Evolutionary conservation across 306 rosid genomes (phyloP), one percentile per base, ranked within the genome.

Genomic region (Cyamopsis tetragonoloba): DNA sequence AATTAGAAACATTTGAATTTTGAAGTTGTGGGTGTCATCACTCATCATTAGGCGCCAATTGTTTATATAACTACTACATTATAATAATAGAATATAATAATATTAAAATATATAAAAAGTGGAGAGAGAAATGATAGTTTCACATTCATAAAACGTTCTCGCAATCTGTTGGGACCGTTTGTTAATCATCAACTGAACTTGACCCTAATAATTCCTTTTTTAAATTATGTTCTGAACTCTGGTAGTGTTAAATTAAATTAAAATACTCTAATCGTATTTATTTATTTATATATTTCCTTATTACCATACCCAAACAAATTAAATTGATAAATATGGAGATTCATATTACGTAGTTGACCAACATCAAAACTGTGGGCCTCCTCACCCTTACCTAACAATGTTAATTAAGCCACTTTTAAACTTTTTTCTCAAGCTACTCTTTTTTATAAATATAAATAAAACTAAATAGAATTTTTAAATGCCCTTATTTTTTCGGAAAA

Each of bases 111-210:
- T 19, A 15, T 31, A 15, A 11, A 61, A 67, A 32, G 19, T 66
- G 39, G 23, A 13, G 28, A 30, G 31, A 53, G 31, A 22, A 14
- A 0, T 0, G 0, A 22, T 11, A 27, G 27, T 2, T 50, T 1
- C 31, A 60, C 37, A 35, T n/a, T 13, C 31, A 60, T 47, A 35
- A 58, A 66, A 50, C 42, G 32, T 68, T 69, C 28, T 59, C 58
- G 58, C 68, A 82, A 86, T 86, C 84, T 75, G 49, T 69, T 68
- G 70, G 80, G 85, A 34, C 67, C 82, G 81, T 62, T 70, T 43
- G 10, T 72, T 81, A 79, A 82, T 86, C 76, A 78, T 77, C 74
- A 68, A 53, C n/a, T 62, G 74, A 74, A 81, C 79, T 83, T 71
- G 80, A 68, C 68, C 67, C 55, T 44, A 11, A 13, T 1, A n/a